Percentiles rank a stretch among this genome's conserved stretches.
Evolutionary conservation across 2,329 filamentous ascomycete species (phyloP).

Genomic region (Alternaria brassicicola): DNA sequence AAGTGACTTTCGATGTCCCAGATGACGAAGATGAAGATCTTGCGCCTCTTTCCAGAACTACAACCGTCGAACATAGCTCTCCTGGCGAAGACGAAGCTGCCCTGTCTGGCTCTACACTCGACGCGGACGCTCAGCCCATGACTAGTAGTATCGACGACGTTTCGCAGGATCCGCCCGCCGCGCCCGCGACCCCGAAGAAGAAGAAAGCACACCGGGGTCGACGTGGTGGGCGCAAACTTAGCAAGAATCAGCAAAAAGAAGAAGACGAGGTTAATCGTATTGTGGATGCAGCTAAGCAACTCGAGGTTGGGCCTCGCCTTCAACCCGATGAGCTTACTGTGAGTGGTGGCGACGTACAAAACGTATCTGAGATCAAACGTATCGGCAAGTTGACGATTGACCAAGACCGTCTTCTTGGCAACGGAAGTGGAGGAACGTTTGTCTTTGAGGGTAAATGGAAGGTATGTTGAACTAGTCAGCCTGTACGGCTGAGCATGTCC

Average conservation of each 20-base stretch:
- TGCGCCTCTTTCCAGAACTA: constrained; percentile 42
- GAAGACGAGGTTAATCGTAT: constrained; percentile 48
- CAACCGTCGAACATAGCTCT: constrained; percentile 39
- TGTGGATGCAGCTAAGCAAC: constrained; percentile 49
- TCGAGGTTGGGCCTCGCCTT: constrained; percentile 39
- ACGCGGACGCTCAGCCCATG: constrained; percentile 15
- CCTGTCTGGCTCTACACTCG: neutral
- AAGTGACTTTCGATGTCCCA: constrained; percentile 42
- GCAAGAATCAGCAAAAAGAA: constrained; percentile 49
- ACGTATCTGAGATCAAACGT: constrained; percentile 58
- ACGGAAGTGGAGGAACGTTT: constrained; percentile 94
- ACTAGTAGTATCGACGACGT: constrained; percentile 23
- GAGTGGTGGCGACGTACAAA: constrained; percentile 53
- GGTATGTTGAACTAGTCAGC: constrained; percentile 29
- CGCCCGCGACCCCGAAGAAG: constrained; percentile 49
- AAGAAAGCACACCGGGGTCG: constrained; percentile 59
- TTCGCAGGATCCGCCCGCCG: constrained; percentile 29
- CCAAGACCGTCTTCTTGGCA: constrained; percentile 65
- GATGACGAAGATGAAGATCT: constrained; percentile 42
- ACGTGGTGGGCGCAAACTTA: constrained; percentile 55
- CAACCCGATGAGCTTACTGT: constrained; percentile 50
- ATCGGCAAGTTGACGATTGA: constrained; percentile 67
- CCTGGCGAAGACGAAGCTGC: constrained; percentile 23
- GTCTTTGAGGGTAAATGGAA: constrained; percentile 96
- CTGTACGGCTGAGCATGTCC: neutral